These are phyloP conservation scores for Clonostachys byssicola DNA, from an alignment of 2,329 filamentous ascomycete genomes.

Conservation along the genomic window DNA sequence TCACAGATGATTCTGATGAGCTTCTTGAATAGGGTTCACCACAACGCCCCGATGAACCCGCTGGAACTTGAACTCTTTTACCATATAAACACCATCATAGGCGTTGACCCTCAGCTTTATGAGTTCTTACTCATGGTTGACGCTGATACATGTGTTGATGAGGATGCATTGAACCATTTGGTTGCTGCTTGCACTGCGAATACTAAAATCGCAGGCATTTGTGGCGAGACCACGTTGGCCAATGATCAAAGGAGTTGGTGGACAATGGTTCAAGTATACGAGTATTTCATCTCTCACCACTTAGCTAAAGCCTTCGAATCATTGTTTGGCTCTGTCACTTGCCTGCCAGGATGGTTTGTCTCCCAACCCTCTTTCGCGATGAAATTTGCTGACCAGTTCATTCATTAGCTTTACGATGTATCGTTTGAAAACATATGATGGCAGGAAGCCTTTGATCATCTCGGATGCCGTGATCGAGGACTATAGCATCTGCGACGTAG, in stretches of 20 bases:
- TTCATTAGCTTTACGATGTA: constrained; percentile 92
- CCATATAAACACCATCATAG: constrained; percentile 98
- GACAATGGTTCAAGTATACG: constrained; percentile 99
- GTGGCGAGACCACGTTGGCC: constrained; percentile 91
- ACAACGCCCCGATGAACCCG: constrained; percentile 89
- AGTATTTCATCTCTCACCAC: constrained; percentile 99
- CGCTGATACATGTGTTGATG: constrained; percentile 89
- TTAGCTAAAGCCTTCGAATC: constrained; percentile 96
- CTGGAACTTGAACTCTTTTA: constrained; percentile 98
- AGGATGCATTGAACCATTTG: constrained; percentile 88
- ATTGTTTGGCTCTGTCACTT: constrained; percentile 95
- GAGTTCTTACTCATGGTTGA: constrained; percentile 98
- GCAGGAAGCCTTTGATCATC: constrained; percentile 91
- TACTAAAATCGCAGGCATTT: constrained; percentile 94
- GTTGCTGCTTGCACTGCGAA: constrained; percentile 92
- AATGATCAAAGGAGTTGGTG: constrained; percentile 96
- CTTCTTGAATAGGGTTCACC: constrained; percentile 97
- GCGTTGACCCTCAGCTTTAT: constrained; percentile 94
- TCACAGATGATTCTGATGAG: constrained; percentile 94
- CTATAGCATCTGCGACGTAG: constrained; percentile 83
- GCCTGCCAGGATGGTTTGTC: constrained; percentile 95
- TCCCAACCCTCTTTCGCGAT: not conserved
- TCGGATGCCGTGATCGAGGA: constrained; percentile 83
- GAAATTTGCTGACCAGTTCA: constrained; percentile 25
- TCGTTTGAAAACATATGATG: constrained; percentile 87